Evolutionary conservation across 2,329 filamentous ascomycete species (phyloP), one percentile per base, ranked within the genome.

Genomic region (Nigrograna mackinnonii): DNA sequence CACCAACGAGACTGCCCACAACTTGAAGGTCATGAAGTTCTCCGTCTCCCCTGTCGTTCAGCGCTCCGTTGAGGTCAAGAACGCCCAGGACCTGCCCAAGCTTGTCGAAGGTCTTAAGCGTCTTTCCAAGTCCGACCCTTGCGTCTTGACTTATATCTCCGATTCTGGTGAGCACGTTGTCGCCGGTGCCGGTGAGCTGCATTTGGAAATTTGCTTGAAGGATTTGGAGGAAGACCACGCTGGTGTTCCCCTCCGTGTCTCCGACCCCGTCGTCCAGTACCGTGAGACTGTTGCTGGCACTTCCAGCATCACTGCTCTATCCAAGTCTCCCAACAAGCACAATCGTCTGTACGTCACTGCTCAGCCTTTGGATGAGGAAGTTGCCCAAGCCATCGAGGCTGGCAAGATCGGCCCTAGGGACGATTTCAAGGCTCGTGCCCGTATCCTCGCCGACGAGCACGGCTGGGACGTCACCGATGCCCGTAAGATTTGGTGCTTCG

Each of bases 21-120:
- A 99, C 87, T 80, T 99, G 69, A 97, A 97, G 87, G 94, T 99
- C 79, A 99, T 99, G 94, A 97, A 96, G 84, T 99, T 99, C 88
- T 99, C 94, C 70, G 94, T 99, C 74, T 97, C 94, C 49, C 94
- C 94, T 67, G 94, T 99, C 79, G 94, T 99, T 60, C 92, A 88
- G 79, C 92, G 92, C 64, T 96, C 94, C 76, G 94, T 99, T 69
- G 90, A 96, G 79, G 92, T 96, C 82, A 97, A 97, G 90, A 99
- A 99, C 80, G 94, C 94, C 69, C 91, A 95, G 80, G 94, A 99
- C 83, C 86, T 99, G 56, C 94, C 94, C 77, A 99, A 99, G 87
- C 86, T 99, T 49, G 94, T 99, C 67, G 94, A 99, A 83, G 94
- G 94, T 90, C 91, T 99, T 60, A 99, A 99, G 89, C 92, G 94